These are phyloP conservation scores for Quercus cerris DNA, from an alignment of 306 rosid species.

Conservation along the genomic window DNA sequence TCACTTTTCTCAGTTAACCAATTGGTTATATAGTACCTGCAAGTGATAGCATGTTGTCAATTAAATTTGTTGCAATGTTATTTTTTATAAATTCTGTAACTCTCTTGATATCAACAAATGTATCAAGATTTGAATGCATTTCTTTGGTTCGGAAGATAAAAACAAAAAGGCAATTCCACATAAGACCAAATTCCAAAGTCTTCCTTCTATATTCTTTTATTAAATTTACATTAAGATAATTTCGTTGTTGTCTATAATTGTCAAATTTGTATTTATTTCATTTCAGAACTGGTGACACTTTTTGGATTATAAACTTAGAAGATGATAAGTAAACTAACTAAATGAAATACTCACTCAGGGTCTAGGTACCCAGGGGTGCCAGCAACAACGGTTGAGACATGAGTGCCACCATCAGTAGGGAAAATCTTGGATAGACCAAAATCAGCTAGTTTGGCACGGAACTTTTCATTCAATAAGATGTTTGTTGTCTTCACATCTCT, in stretches of 20 bases:
- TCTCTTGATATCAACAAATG: not conserved
- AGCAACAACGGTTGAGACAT: conserved; percentile 32
- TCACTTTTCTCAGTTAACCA: conserved; percentile 3
- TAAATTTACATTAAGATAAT: too few species aligned
- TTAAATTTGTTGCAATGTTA: too few species aligned
- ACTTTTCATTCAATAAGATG: conserved; percentile 36
- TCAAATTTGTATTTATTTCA: conserved; percentile 12
- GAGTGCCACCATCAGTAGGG: conserved; percentile 22
- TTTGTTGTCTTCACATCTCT: conserved; percentile 53
- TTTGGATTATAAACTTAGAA: not conserved
- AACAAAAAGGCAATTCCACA: too few species aligned
- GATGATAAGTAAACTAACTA: not conserved
- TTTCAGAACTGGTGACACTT: not conserved
- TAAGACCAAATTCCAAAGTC: too few species aligned
- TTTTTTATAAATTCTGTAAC: not conserved
- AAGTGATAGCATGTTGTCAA: not conserved
- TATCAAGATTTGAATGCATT: not conserved
- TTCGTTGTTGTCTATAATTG: too few species aligned
- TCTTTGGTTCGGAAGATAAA: too few species aligned
- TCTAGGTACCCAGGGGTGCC: conserved; percentile 42
- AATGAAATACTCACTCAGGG: conserved; percentile 36
- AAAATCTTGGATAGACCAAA: conserved; percentile 40
- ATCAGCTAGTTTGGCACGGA: conserved; percentile 47
- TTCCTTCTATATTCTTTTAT: too few species aligned
- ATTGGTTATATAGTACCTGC: not conserved